Evolutionary conservation across 768 basidiomycete species (phyloP).

Genomic region (Cyathus striatus): DNA sequence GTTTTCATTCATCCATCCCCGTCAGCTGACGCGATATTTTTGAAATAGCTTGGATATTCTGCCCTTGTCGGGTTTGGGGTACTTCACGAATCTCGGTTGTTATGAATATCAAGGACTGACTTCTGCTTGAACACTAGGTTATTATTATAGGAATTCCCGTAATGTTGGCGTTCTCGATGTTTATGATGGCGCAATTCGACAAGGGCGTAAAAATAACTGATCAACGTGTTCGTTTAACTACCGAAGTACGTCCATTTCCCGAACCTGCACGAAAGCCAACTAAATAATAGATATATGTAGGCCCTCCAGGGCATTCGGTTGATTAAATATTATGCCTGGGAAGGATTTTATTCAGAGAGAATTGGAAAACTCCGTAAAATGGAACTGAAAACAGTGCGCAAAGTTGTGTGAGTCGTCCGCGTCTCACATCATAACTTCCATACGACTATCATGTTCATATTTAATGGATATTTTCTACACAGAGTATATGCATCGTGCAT

Average conservation of each 20-base stretch:
- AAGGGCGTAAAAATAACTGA: slow-evolving; percentile 66
- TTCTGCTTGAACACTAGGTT: slow-evolving; percentile 24
- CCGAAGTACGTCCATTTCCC: slow-evolving; percentile 35
- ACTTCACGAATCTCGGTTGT: slow-evolving; percentile 7
- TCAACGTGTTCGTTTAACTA: slow-evolving; percentile 55
- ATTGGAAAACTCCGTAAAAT: slow-evolving; percentile 31
- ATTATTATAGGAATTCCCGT: slow-evolving; percentile 56
- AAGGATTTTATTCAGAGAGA: slow-evolving; percentile 39
- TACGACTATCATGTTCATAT: neutral
- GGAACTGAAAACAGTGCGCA: slow-evolving; percentile 34
- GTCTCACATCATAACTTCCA: slow-evolving; percentile 9
- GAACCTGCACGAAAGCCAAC: neutral
- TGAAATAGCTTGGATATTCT: slow-evolving; percentile 55
- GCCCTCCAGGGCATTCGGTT: slow-evolving; percentile 64
- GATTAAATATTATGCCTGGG: slow-evolving; percentile 63
- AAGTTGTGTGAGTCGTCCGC: slow-evolving; percentile 21
- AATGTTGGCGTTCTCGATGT: slow-evolving; percentile 44
- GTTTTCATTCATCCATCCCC: neutral
- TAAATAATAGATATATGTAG: slow-evolving; percentile 14
- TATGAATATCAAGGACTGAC: no score
- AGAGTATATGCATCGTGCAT: slow-evolving; percentile 22
- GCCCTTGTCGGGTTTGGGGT: slow-evolving; percentile 60
- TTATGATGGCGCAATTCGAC: slow-evolving; percentile 47
- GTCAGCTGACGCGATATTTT: neutral
- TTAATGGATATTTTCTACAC: slow-evolving; percentile 3